Evolutionary conservation across 2,329 filamentous ascomycete genomes (phyloP), one percentile per base, ranked within the genome.

Genomic region (Colletotrichum tanaceti): DNA sequence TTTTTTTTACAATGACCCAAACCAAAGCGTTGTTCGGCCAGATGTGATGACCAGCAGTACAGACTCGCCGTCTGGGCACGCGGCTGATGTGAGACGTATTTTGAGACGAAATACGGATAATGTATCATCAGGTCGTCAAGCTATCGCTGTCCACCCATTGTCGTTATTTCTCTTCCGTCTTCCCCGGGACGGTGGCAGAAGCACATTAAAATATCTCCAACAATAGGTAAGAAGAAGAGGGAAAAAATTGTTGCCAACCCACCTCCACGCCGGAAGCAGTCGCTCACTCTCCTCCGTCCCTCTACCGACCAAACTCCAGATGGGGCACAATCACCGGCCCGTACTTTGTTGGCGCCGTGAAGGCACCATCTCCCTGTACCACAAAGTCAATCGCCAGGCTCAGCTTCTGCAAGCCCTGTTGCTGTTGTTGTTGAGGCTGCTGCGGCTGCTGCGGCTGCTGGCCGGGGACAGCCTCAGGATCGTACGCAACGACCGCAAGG

Each of bases 311-410:
- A 82, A 89, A 91, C 78, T 94, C 92, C 71, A 95, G 80, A 79
- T 91, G 94, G 46, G 96, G 96, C 73, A 99, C 90, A 80, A 98
- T 94, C 18, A 99, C 96, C 13, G 96, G 96, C 0, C 96, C 96
- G 78, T 97, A 99, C 83, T 99, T 99, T 73, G 96, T 94, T 55
- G 96, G 93, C 72, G 87, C 86, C 46, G 89, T 91, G 79, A 91
- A 95, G 1, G 89, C 87, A 0, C 92, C 92, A 73, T 98, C 95
- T 1, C 93, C 94, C 80, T 99, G 96, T 24, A 99, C 95, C 79
- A 99, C 93, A 78, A 98, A 99, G 79, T 99, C 96, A 2, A 97
- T 93, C 1, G 95, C 96, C 52, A 99, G 82, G 80, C 93, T 97
- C 74, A 99, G 78, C 82, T 90, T 92, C 64, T 82, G 84, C 65